Base-by-base conservation (phyloP, 345 rosid species). In the Chamaenerion angustifolium region DNA sequence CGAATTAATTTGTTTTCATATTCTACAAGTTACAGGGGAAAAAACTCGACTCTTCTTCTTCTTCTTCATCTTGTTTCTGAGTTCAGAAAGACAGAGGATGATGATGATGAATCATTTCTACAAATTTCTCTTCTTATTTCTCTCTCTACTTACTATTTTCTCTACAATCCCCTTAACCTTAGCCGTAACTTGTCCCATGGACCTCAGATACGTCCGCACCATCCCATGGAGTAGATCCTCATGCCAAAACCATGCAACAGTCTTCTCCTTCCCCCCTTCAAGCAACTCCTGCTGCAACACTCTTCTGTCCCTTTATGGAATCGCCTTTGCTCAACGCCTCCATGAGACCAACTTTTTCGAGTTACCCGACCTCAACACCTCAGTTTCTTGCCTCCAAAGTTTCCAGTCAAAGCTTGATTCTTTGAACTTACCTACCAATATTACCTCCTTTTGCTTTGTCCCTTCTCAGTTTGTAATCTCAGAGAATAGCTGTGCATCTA, bases 161-260 rank as follows among this genome's bases (percentile, higher is more conserved):
- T 31, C 40, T 25, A 40, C 25, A 8, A 10, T 43, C 14, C 17
- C 49, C 43, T 17, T 48, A 1, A 6, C 55, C 17, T 13, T 54
- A 3, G 49, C 49, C 43, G 8, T 49, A 16, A 35, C 47, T 16
- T 90, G 98, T 49, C 95, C 95, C 16, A 31, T 81, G 57, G 82
- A 77, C 60, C 77, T 83, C 59, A 68, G 45, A 40, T 85, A 81
- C 54, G 80, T 81, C 16, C 53, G 61, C 1, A 75, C 54, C 59
- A 61, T 86, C 71, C 94, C 83, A 56, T 86, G 94, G 94, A 75
- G 81, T 77, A 61, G 62, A 3, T 68, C 83, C 0, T 43, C 46
- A 42, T 90, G 95, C 60, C 58, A 6, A 16, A 8, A 16, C 60
- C 55, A 52, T 21, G 49, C 57, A 1, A 15, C 8, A 44, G 12